A percentile compares a stretch with the other conserved stretches of the same genome.
These are phyloP conservation scores for Podospora pseudopauciseta DNA, from an alignment of 495 filamentous ascomycete genomes.

Conservation along the genomic window DNA sequence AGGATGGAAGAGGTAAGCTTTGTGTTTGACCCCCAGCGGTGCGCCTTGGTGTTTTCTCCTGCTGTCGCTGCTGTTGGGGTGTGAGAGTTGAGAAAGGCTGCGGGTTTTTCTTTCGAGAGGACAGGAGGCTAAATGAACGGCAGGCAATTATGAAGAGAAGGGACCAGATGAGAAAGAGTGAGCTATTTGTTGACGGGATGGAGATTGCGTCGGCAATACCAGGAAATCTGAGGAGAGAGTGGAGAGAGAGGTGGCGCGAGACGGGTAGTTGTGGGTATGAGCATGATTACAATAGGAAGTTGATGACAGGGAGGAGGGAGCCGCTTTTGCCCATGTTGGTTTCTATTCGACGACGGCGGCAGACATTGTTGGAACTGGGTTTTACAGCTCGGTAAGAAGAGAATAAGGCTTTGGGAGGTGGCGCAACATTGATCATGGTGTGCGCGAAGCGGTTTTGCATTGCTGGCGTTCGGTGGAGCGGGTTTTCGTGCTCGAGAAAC, in stretches of 20 bases:
- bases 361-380: neutral
- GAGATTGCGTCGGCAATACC: constrained; percentile 9
- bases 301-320: neutral
- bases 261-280: neutral
- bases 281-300: neutral
- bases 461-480: neutral
- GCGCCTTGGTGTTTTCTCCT: neutral
- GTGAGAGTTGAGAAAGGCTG: neutral
- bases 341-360: neutral
- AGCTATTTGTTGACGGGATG: constrained; percentile 15
- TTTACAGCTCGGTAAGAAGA: neutral
- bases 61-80: neutral
- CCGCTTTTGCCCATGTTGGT: constrained; percentile 2
- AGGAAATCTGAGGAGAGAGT: neutral
- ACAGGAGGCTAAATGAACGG: neutral
- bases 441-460: neutral
- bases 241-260: constrained; percentile 11
- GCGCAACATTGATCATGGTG: neutral
- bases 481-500: neutral
- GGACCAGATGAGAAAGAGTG: constrained; percentile 5
- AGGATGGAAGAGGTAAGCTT: constrained; percentile 14
- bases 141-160: neutral
- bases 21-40: constrained; percentile 9
- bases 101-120: neutral
- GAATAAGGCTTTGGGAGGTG: too few relatives aligned